These are phyloP conservation scores for Byssochlamys sp. DNA, from an alignment of 2,329 filamentous ascomycete species.

Conservation along the genomic window DNA sequence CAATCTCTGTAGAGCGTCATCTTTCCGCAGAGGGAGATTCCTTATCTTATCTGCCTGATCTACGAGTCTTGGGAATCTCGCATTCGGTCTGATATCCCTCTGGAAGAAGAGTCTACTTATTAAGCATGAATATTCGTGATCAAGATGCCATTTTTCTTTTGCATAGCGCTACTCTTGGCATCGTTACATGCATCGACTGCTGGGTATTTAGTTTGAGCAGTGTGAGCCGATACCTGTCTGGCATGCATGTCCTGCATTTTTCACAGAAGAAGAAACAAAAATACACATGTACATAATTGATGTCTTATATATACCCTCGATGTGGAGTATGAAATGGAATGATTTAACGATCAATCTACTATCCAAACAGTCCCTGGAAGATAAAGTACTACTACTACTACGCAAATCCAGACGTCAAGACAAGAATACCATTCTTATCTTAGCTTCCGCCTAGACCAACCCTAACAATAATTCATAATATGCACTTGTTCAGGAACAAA, in stretches of 20 bases:
- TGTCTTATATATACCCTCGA: background rate
- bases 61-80: too few species aligned
- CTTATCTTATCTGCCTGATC: too few species aligned
- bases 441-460: too few species aligned
- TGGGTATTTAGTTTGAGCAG: too few species aligned
- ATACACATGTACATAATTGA: background rate
- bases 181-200: background rate
- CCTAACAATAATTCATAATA: too few species aligned
- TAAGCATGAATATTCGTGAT: background rate
- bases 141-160: background rate
- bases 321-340: background rate
- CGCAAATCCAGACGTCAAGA: too few species aligned
- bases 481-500: too few species aligned
- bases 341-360: background rate
- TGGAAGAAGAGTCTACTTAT: background rate
- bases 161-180: background rate
- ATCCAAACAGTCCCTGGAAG: too few species aligned
- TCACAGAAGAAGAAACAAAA: background rate
- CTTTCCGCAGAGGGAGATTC: too few species aligned
- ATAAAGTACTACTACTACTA: too few species aligned
- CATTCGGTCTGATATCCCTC: background rate
- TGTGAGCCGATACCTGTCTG: too few species aligned
- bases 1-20: slow-evolving; percentile 24
- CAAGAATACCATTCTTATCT: too few species aligned
- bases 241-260: background rate